Conservation (phyloP, 306 rosid species). For the Quercus rubra region DNA sequence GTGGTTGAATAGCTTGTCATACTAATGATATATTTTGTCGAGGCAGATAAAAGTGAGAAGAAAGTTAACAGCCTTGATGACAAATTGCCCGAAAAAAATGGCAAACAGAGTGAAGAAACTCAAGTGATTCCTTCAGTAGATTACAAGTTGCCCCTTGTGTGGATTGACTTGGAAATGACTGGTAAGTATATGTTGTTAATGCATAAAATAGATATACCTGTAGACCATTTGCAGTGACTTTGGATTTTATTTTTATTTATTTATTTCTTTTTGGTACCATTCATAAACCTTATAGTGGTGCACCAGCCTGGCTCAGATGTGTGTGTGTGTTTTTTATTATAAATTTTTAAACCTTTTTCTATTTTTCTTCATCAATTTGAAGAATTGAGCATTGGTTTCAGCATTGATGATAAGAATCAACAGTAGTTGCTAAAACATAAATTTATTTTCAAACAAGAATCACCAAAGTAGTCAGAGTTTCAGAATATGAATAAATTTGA, state of each 20-base stretch:
- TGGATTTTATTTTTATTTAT: background rate
- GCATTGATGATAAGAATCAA: background rate
- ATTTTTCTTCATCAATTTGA: background rate
- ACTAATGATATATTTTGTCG: slow-evolving; percentile 20
- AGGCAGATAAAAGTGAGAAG: slow-evolving; percentile 48
- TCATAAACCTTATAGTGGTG: background rate
- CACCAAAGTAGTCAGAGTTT: background rate
- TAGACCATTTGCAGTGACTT: background rate
- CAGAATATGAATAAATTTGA: background rate
- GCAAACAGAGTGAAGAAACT: slow-evolving; percentile 20
- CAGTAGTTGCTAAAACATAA: background rate
- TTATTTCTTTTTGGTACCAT: background rate
- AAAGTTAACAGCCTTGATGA: slow-evolving; percentile 32
- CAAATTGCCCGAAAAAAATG: background rate
- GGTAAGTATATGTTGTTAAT: slow-evolving; percentile 44
- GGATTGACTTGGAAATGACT: slow-evolving; percentile 99
- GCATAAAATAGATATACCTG: background rate
- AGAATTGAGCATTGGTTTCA: background rate
- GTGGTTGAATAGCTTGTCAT: slow-evolving; percentile 5
- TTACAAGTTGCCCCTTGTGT: slow-evolving; percentile 79
- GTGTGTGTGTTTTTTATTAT: background rate
- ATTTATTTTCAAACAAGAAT: background rate
- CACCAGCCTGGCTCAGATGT: too few relatives aligned
- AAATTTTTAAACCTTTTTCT: background rate
- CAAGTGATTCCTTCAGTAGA: slow-evolving; percentile 28